These are phyloP conservation scores for Aspergillus cavernicola DNA, from an alignment of 495 filamentous ascomycete species.

Conservation along the genomic window DNA sequence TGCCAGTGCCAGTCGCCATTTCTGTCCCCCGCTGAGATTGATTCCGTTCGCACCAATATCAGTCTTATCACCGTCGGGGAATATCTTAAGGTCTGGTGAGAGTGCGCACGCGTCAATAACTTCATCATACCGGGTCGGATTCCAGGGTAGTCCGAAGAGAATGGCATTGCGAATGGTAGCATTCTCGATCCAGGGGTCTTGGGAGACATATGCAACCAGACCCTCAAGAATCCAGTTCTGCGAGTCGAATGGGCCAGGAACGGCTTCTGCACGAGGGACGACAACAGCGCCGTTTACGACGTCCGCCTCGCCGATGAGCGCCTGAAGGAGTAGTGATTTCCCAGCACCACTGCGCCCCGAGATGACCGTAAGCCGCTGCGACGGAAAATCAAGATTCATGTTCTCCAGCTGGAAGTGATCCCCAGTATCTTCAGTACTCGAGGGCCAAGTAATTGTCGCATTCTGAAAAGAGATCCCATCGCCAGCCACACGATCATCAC, in stretches of 20 bases:
- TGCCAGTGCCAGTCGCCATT: conserved; percentile 77
- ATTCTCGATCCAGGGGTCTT: conserved; percentile 86
- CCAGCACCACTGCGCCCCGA: conserved; percentile 57
- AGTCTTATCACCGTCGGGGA: conserved; percentile 69
- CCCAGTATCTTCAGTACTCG: conserved; percentile 45
- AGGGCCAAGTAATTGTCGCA: conserved; percentile 70
- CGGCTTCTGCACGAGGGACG: conserved; percentile 33
- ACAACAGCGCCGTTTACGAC: conserved; percentile 44
- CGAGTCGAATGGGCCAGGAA: conserved; percentile 18
- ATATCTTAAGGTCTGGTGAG: conserved; percentile 68
- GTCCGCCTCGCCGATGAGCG: conserved; percentile 60
- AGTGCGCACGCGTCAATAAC: conserved; percentile 68
- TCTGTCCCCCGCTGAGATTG: conserved; percentile 79
- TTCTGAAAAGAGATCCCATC: conserved; percentile 52
- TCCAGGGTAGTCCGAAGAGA: conserved; percentile 65
- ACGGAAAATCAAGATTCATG: conserved; percentile 62
- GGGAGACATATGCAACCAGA: conserved; percentile 71
- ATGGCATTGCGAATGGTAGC: conserved; percentile 73
- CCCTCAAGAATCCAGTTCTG: conserved; percentile 48
- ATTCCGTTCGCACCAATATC: conserved; percentile 82
- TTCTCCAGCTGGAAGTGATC: conserved; percentile 49
- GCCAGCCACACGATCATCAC: conserved; percentile 39
- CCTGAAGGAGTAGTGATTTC: conserved; percentile 59
- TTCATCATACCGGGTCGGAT: conserved; percentile 59
- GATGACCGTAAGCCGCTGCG: conserved; percentile 62